Base-by-base conservation (phyloP, 2,329 filamentous ascomycete species). In the Pseudopithomyces maydicus region DNA sequence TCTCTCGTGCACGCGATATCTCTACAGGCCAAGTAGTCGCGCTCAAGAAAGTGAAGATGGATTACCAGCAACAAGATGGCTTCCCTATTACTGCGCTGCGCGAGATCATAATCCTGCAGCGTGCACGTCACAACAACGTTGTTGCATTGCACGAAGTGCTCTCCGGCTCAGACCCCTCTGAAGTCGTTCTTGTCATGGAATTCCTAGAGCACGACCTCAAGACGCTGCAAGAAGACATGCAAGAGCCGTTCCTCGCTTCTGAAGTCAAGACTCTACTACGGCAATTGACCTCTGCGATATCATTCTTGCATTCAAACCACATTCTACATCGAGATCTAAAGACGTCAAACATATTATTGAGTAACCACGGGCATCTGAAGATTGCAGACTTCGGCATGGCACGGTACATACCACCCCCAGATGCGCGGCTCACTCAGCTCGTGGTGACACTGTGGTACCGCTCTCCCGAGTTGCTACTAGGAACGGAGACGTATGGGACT, bases 371-470 rank as follows among this genome's bases (percentile, higher is more conserved):
- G 44, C 88, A 90, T 74, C 88, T 99, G 76, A 97, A 97, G 77
- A 89, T 99, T 62, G 95, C 95, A 58, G 95, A 99, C 78, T 99
- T 99, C 73, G 95, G 95, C 75, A 97, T 99, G 92, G 94, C 95
- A 3, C 86, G 95, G 26, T 95, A 95, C 78, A 90, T 90, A 54
- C 90, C 90, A 49, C 70, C 72, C 2, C 39, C 65, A 3, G 87
- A 91, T 65, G 92, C 94, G 3, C 82, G 88, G 0, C 84, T 98
- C 58, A 98, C 95, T 2, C 90, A 94, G 72, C 85, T 98, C 45
- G 95, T 99, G 60, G 94, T 98, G 17, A 99, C 95, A 6, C 84
- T 99, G 6, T 99, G 95, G 95, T 99, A 99, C 76, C 90, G 95
- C 55, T 85, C 91, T 0, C 95, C 95, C 0, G 95, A 98, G 77